These are phyloP conservation scores for Candida berthetii DNA, from an alignment of 805 yeast species.

Conservation along the genomic window DNA sequence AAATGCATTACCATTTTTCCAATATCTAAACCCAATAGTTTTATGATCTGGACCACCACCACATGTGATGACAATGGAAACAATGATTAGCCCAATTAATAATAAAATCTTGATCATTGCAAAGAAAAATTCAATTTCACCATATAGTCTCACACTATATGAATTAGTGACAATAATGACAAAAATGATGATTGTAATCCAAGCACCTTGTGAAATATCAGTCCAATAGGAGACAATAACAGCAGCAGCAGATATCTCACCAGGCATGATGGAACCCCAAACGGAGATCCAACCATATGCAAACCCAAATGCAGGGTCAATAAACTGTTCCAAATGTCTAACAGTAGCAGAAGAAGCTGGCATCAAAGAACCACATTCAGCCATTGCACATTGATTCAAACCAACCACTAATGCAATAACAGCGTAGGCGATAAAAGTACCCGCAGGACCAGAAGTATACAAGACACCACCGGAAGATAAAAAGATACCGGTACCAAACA, in stretches of 20 bases:
- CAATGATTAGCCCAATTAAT: constrained; percentile 38
- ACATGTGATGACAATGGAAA: constrained; percentile 35
- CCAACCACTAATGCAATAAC: constrained; percentile 29
- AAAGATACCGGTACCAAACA: constrained; percentile 36
- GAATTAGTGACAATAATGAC: constrained; percentile 27
- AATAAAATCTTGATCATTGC: constrained; percentile 36
- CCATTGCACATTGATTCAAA: constrained; percentile 30
- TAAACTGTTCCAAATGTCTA: constrained; percentile 28
- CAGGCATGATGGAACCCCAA: constrained; percentile 36
- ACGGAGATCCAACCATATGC: constrained; percentile 37
- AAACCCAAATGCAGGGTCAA: constrained; percentile 39
- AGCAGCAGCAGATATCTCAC: constrained; percentile 39
- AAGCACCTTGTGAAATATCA: constrained; percentile 34
- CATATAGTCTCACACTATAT: constrained; percentile 34
- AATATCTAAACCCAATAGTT: constrained; percentile 30
- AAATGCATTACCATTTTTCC: constrained; percentile 12
- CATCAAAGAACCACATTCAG: constrained; percentile 29
- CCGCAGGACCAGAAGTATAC: constrained; percentile 26
- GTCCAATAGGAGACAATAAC: constrained; percentile 39
- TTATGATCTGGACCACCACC: constrained; percentile 37
- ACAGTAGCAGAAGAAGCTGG: constrained; percentile 30
- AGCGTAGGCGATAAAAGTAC: constrained; percentile 25
- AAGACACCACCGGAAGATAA: constrained; percentile 31
- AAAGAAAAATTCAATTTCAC: constrained; percentile 42
- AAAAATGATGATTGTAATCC: constrained; percentile 33